phyloP scores from a whole-genome alignment of 805 yeast species.

The Hanseniaspora thailandica region DNA sequence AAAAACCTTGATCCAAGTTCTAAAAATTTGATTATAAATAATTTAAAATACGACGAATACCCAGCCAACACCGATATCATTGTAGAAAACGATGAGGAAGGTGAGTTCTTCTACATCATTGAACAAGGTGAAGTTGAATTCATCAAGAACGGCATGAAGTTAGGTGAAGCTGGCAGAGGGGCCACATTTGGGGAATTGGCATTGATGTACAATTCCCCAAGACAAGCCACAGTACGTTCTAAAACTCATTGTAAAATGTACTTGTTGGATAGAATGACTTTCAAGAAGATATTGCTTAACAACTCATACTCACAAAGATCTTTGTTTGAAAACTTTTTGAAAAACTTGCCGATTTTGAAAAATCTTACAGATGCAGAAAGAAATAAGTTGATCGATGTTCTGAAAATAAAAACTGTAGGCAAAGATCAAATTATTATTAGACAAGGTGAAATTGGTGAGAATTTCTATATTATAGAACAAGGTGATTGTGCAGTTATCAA shows the following conservation, averaged over 20 bases:
- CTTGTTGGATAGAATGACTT: slow-evolving; percentile 89
- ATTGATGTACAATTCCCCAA: slow-evolving; percentile 90
- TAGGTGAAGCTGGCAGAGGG: slow-evolving; percentile 70
- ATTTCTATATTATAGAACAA: slow-evolving; percentile 61
- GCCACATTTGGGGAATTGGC: slow-evolving; percentile 95
- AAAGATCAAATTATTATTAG: slow-evolving; percentile 63
- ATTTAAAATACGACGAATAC: slow-evolving; percentile 64
- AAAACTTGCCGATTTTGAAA: slow-evolving; percentile 71
- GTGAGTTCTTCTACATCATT: slow-evolving; percentile 80
- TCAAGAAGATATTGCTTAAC: slow-evolving; percentile 80
- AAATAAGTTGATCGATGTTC: slow-evolving; percentile 87
- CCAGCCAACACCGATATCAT: slow-evolving; percentile 55
- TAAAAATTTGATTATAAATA: slow-evolving; percentile 62
- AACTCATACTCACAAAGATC: slow-evolving; percentile 82
- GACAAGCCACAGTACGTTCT: slow-evolving; percentile 89
- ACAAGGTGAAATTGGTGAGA: slow-evolving; percentile 79
- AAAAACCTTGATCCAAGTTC: slow-evolving; percentile 70
- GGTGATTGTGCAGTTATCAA: slow-evolving; percentile 73
- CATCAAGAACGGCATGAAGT: slow-evolving; percentile 51
- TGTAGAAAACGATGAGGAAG: slow-evolving; percentile 76
- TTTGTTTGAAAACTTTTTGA: slow-evolving; percentile 79
- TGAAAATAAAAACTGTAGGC: slow-evolving; percentile 61
- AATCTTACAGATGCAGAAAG: slow-evolving; percentile 69
- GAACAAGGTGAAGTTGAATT: slow-evolving; percentile 79
- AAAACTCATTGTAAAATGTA: slow-evolving; percentile 61